phyloP scores from a whole-genome alignment of 345 rosid species.

The Garcia nutans region DNA sequence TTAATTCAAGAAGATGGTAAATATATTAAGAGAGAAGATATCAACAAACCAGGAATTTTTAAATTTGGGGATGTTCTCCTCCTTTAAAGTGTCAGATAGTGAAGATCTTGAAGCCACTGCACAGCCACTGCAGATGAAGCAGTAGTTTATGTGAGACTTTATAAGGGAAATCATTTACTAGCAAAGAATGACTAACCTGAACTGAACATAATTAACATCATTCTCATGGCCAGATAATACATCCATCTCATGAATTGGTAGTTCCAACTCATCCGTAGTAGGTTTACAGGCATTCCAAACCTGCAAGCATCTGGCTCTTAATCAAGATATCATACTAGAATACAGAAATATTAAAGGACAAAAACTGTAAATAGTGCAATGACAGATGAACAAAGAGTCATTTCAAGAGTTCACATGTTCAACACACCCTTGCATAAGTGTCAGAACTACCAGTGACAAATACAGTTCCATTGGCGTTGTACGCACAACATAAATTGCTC shows the following conservation, averaged over 20 bases:
- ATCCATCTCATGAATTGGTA: constrained; percentile 88
- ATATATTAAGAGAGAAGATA: constrained; percentile 7
- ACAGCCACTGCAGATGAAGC: constrained; percentile 74
- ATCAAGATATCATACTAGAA: constrained; percentile 25
- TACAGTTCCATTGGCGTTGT: constrained; percentile 89
- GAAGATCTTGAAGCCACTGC: constrained; percentile 83
- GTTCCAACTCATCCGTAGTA: constrained; percentile 59
- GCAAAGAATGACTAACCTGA: constrained; percentile 56
- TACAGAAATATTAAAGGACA: constrained; percentile 18
- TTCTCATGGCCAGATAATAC: constrained; percentile 92
- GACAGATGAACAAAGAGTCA: constrained; percentile 6
- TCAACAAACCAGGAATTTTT: constrained; percentile 73
- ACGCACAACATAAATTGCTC: constrained; percentile 84
- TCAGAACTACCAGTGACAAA: constrained; percentile 99
- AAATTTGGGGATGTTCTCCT: constrained; percentile 74
- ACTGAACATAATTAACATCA: constrained; percentile 98
- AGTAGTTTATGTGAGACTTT: not conserved
- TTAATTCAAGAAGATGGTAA: not conserved
- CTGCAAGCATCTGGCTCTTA: constrained; percentile 44
- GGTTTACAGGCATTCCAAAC: constrained; percentile 87
- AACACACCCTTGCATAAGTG: constrained; percentile 86
- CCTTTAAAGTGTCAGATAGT: constrained; percentile 59
- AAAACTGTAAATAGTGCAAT: constrained; percentile 16
- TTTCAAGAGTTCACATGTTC: constrained; percentile 29
- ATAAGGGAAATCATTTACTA: not conserved